Base-by-base conservation (phyloP, 2,329 filamentous ascomycete genomes). In the Pseudogymnoascus sp. region DNA sequence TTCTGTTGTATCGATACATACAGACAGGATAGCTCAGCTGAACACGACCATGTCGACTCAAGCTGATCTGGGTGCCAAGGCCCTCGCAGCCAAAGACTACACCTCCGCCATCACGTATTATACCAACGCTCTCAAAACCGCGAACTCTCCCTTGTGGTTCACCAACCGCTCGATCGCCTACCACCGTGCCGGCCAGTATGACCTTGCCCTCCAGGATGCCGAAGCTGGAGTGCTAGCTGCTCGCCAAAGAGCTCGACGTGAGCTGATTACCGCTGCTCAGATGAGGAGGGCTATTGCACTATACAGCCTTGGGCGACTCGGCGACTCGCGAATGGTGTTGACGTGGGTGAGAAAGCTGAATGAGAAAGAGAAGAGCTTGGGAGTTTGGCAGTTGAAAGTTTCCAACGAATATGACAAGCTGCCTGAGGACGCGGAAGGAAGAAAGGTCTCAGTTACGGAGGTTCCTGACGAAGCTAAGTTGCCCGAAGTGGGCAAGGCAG, bases 131-230 rank as follows among this genome's bases (percentile, higher is more conserved):
- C 78, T 96, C 76, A 84, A 64, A 79, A 79, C 89, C 2, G 88
- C 90, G 1, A 76, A 82, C 58, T 90, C 91, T 1, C 90, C 91
- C 1, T 75, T 83, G 50, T 97, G 94, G 83, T 87, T 93, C 64
- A 84, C 94, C 65, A 85, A 88, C 66, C 90, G 93, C 17, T 89
- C 91, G 4, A 91, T 86, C 41, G 90, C 90, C 39, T 87, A 92
- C 71, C 81, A 90, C 58, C 83, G 89, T 63, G 78, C 81, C 2
- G 78, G 79, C 66, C 77, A 84, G 59, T 80, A 84, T 61, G 77
- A 84, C 2, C 79, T 82, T 21, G 89, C 91, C 1, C 81, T 94
- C 47, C 78, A 76, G 39, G 89, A 92, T 73, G 85, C 87, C 37
- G 84, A 91, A 64, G 79, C 80, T 57, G 89, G 86, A 2, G 81